Base-by-base conservation (phyloP, 2,329 filamentous ascomycete species). In the Chaetothyriales sp. region DNA sequence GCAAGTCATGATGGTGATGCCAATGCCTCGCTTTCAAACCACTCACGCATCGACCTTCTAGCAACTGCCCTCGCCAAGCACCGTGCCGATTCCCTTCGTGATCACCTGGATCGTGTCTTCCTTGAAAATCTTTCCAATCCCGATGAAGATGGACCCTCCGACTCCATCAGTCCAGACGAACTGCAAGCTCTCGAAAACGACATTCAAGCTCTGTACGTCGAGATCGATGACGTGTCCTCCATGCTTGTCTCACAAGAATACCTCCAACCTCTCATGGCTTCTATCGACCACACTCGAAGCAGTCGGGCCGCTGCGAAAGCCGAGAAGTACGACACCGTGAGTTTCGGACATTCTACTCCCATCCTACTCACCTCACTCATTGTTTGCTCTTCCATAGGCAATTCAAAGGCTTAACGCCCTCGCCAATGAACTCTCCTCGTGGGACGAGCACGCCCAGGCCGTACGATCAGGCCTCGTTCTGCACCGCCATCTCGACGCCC, bases 181-280 rank as follows among this genome's bases (percentile, higher is more conserved):
- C 18, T 46, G 13, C 44, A 46, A 6, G 44, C 44, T 7, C 28
- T 57, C n/a, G 48, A 55, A 44, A 29, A 47, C 8, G 59, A 59
- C 20, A 49, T 61, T 19, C 46, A 46, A 25, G 51, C 56, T 8
- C 49, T 61, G 13, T 58, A 61, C 44, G 13, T 51, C 1, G 59
- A 61, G 28, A 56, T 61, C 22, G 54, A 58, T 28, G 54, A 59
- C 51, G 53, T 61, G 1, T 46, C 56, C 7, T 48, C 52, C 15
- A 60, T 61, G 56, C 25, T 57, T 8, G 50, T 61, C 8, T 46
- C 46, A 9, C 57, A 57, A 15, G 53, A 59, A 18, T 51, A 60
- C 46, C 18, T 46, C 33, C 19, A 46, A 6, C 22, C 19, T 2
- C 19, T 20, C 13, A 13, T 10, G n/a, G n/a, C 22, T n/a, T 20